Base-by-base conservation (phyloP, 2,329 filamentous ascomycete species). In the Rhynchosporium agropyri region DNA sequence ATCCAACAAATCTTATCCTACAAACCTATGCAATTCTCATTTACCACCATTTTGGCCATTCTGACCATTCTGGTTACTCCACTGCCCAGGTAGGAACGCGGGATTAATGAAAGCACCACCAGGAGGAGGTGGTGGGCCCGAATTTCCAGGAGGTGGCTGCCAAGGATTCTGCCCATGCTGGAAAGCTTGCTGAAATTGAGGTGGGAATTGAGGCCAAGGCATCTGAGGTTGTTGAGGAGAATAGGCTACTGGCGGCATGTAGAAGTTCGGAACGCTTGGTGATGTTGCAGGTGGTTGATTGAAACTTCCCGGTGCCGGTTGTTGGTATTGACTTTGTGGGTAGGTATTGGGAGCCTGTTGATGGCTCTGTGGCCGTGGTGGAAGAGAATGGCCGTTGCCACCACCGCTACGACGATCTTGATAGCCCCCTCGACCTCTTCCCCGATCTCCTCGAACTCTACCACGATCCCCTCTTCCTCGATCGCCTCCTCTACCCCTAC, bases 41-140 rank as follows among this genome's bases (percentile, higher is more conserved):
- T 56, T 60, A 26, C 62, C 59, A 49, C 60, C 50, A 55, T 43
- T 62, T 42, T 60, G 54, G 53, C 66, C 65, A n/a, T 62, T 59
- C 40, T 69, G 67, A 26, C 65, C 65, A 26, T 62, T 59, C 36
- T 68, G 66, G 28, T 65, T 65, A 42, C 66, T 69, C 68, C 66
- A 71, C 53, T 67, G 68, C 40, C 62, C 59, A 13, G 58, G 38
- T 53, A 73, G 72, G 63, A 74, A 74, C 5, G 69, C 69, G 26
- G 72, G 72, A 38, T 74, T 74, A 40, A 73, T 66, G 46, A 70
- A 73, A 13, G 69, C 68, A n/a, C 72, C 71, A 42, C 64, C 55
- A 9, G 64, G 61, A 15, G 65, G 28, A 58, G 67, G 51, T n/a
- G 61, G 54, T 29, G 15, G 31, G 15, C 49, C 42, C 12, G 64